Base-by-base conservation (phyloP, 2,329 filamentous ascomycete genomes). In the Harringtonia aguacate region DNA sequence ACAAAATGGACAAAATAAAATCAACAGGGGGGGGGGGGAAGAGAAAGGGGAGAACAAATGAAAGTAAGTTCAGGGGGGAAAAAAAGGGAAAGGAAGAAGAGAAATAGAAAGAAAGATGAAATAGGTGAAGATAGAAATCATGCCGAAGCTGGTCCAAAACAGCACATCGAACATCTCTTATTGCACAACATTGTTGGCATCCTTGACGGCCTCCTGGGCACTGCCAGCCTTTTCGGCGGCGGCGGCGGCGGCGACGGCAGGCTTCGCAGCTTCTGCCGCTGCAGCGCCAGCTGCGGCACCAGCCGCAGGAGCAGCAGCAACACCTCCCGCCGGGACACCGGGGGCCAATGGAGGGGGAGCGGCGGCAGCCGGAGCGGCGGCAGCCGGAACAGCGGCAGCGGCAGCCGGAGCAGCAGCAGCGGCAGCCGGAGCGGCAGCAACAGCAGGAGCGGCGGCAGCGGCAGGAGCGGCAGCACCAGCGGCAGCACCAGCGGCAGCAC, bases 151-250 rank as follows among this genome's bases (percentile, higher is more conserved):
- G 15, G 3, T 22, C 21, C 6, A 15, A 15, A 8, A 0, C 17
- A 20, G 22, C 7, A 8, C 14, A 14, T 27, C 24, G 10, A 29
- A 15, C 14, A 5, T 8, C 21, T 12, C 20, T 47, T 35, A 49
- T 29, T 37, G 45, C 14, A 29, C 29, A 12, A 35, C 48, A 33
- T 46, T 47, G 30, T 43, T 43, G 13, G 39, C 27, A n/a, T 30
- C 41, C 39, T 43, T 39, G 38, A 18, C 36, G 18, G 29, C 41
- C 17, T 42, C 31, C 10, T 40, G 36, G 8, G 40, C 43, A 17
- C 13, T 21, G 20, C 17, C 41, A 12, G 33, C 41, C 22, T 45
- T 44, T 12, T 31, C 45, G 8, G 41, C 44, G 1, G 43, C 47
- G 15, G 37, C 30, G 8, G 36, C 36, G 27, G 31, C 22, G 1